Evolutionary conservation across 2,329 filamentous ascomycete genomes (phyloP), one percentile per base, ranked within the genome.

Genomic region (Arthrocladium fulminans): DNA sequence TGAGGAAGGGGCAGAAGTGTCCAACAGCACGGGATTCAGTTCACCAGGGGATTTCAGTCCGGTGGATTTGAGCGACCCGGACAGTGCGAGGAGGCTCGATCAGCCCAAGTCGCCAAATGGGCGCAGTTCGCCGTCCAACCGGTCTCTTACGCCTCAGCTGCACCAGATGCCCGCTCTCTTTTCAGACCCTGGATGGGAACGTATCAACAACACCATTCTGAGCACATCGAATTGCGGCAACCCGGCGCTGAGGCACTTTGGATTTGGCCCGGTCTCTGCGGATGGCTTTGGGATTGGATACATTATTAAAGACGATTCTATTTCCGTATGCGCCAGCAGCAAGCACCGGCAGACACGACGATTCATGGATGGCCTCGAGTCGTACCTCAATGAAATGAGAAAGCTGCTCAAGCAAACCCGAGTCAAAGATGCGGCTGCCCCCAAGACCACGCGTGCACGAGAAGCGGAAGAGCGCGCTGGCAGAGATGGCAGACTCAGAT

Each of bases 161-260:
- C 49, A 56, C 29, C 61, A 72, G 49, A 75, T 90, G 59, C 92
- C 92, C 0, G 72, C 82, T 4, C 76, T 98, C 49, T 98, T 97
- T 65, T 81, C 83, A 41, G 92, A 98, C 61, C 59, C 77, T 1
- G 92, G 90, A 41, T 98, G 89, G 88, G 90, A 97, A 66, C 89
- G 86, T 63, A 79, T 96, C 56, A 97, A 97, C 72, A 94, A 79
- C 54, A 97, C 90, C 7, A 87, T 97, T 55, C 73, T 98, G 32
- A 94, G 87, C 5, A 97, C 92, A 0, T 96, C 89, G n/a, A 98
- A 98, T 73, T 98, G 92, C 67, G 92, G 92, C 51, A 98, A 97
- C 67, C 92, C 92, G 0, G 88, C 84, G 0, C 80, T 98, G 15
- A 82, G 92, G 1, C 90, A 97, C 60, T 98, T 98, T 60, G 92